phyloP scores from a whole-genome alignment of 2,329 filamentous ascomycete species.

The Talaromyces sp. region DNA sequence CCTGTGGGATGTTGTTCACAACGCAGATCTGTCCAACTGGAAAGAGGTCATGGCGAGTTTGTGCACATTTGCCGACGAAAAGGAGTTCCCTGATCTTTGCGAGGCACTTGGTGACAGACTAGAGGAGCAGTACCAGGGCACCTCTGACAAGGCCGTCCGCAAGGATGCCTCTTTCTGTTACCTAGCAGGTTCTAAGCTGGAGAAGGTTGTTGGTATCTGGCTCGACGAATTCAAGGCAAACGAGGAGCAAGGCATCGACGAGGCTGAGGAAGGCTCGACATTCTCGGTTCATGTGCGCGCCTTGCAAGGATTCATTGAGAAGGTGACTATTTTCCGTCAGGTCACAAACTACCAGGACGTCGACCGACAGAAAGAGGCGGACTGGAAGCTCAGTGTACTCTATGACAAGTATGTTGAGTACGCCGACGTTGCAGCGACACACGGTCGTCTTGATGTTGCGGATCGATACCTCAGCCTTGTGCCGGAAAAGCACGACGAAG shows the following conservation, averaged over 20 bases:
- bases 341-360: constrained; percentile 86
- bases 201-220: constrained; percentile 97
- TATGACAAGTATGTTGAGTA: constrained; percentile 98
- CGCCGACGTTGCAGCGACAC: constrained; percentile 86
- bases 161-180: constrained; percentile 97
- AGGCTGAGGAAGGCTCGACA: constrained; percentile 66
- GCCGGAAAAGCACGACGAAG: constrained; percentile 75
- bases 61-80: constrained; percentile 89
- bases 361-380: constrained; percentile 65
- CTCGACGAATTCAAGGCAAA: constrained; percentile 80
- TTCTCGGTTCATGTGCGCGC: constrained; percentile 89
- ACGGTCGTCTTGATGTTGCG: constrained; percentile 80
- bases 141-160: constrained; percentile 55
- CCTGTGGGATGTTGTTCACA: constrained; percentile 96
- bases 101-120: constrained; percentile 91
- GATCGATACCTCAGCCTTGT: constrained; percentile 89
- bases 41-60: constrained; percentile 94
- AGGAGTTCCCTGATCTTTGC: constrained; percentile 90
- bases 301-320: constrained; percentile 92
- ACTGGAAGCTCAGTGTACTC: constrained; percentile 82
- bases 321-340: constrained; percentile 93
- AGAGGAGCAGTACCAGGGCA: constrained; percentile 58
- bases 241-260: constrained; percentile 69
- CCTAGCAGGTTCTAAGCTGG: constrained; percentile 88
- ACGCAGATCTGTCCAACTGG: constrained; percentile 88